Conservation (phyloP, 768 basidiomycete genomes). For the Podaxis mareebaensis region DNA sequence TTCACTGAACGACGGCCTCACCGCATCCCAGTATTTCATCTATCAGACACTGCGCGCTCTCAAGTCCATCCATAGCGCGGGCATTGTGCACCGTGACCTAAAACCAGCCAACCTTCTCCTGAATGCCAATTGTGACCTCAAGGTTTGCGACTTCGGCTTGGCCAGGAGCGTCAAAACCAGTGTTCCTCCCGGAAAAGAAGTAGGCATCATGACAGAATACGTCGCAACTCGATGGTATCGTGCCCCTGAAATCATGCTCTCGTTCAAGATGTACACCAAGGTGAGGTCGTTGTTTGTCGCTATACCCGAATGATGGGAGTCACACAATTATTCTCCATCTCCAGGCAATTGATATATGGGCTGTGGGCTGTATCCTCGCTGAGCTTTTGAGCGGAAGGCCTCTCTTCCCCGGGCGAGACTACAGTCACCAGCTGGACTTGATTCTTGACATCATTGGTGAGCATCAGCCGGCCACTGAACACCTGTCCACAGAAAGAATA, state of each 20-base stretch:
- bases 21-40: slow-evolving; percentile 62
- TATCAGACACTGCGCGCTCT: slow-evolving; percentile 86
- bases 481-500: slow-evolving; percentile 13
- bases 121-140: slow-evolving; percentile 88
- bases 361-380: slow-evolving; percentile 74
- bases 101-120: slow-evolving; percentile 89
- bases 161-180: slow-evolving; percentile 66
- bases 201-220: slow-evolving; percentile 77
- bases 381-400: slow-evolving; percentile 82
- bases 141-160: slow-evolving; percentile 88
- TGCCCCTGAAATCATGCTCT: slow-evolving; percentile 93
- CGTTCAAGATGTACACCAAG: slow-evolving; percentile 88
- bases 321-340: slow-evolving; percentile 13
- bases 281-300: slow-evolving; percentile 29
- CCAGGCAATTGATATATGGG: slow-evolving; percentile 71
- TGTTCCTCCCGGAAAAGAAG: slow-evolving; percentile 56
- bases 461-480: slow-evolving; percentile 14
- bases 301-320: not conserved
- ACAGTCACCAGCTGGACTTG: slow-evolving; percentile 84
- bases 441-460: slow-evolving; percentile 85
- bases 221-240: slow-evolving; percentile 94
- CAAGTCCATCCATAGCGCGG: slow-evolving; percentile 87
- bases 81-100: slow-evolving; percentile 75
- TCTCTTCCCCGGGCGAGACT: slow-evolving; percentile 86
- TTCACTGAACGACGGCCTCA: slow-evolving; percentile 31